Conservation (phyloP, 2,329 filamentous ascomycete species). For the Trichoderma harzianum region DNA sequence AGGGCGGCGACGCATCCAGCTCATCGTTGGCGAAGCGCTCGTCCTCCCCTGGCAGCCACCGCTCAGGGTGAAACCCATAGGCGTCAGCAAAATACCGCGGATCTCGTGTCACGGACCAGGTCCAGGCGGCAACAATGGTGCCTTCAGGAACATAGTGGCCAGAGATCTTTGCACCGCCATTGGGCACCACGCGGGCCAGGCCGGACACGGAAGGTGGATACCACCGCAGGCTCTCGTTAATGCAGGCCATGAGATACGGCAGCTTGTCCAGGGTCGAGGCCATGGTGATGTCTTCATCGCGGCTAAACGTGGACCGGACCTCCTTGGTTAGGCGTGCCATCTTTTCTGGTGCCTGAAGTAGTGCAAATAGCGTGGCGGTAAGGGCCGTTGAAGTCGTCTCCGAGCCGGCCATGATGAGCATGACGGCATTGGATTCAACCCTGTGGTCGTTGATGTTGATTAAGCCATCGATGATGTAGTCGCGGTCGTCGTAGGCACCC, state of each 20-base stretch:
- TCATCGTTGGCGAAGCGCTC: conserved; percentile 25
- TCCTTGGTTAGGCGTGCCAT: conserved; percentile 36
- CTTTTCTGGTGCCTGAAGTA: conserved; percentile 29
- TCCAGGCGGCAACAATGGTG: too few relatives aligned
- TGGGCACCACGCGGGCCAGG: conserved; percentile 32
- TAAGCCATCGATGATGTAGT: too few relatives aligned
- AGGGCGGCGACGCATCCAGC: conserved; percentile 28
- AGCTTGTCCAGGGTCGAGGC: conserved; percentile 12
- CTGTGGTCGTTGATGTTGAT: too few relatives aligned
- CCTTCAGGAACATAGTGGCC: conserved; percentile 32
- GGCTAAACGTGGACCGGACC: conserved; percentile 18
- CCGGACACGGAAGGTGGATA: conserved; percentile 42
- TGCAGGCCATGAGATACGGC: conserved; percentile 47
- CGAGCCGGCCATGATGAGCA: conserved; percentile 28
- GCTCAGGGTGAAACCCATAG: conserved; percentile 35
- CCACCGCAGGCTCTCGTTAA: conserved; percentile 48
- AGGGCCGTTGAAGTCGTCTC: conserved; percentile 34
- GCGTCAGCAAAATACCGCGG: conserved; percentile 32
- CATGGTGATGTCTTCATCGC: conserved; percentile 21
- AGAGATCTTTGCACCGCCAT: conserved; percentile 29
- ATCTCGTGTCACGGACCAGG: conserved; percentile 23
- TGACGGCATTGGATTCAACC: conserved; percentile 17
- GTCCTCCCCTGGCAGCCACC: conserved; percentile 30
- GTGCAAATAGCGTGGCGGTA: conserved; percentile 27
- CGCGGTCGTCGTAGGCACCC: too few relatives aligned